Evolutionary conservation across 2,329 filamentous ascomycete species (phyloP), one percentile per base, ranked within the genome.

Genomic region (Periconia macrospinosa): DNA sequence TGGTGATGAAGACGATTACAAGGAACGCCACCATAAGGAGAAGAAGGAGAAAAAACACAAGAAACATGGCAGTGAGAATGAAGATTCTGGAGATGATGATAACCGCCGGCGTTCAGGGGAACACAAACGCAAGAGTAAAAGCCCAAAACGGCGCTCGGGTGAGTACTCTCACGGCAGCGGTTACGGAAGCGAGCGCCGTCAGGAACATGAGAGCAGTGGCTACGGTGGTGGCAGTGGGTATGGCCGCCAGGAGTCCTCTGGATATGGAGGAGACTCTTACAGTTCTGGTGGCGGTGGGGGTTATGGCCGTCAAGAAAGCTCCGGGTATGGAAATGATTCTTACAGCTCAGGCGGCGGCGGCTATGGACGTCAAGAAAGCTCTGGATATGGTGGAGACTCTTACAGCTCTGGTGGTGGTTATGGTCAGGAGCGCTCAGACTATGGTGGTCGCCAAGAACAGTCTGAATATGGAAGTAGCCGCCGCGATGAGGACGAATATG

Each of bases 41-140:
- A 76, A 76, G 61, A 72, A 75, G 59, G 71, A 74, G 65, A 72
- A 67, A 64, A 75, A 77, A 65, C 60, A 68, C 54, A 75, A 76
- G 65, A 71, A 76, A 52, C 65, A 75, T 56, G 69, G 70, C 53
- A 68, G 70, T 58, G 65, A 57, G 27, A 68, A 69, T 51, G 70
- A 68, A 41, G 66, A 66, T 52, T 69, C 65, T 56, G 64, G 53
- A 41, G 55, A 66, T 52, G 64, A 67, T 56, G 58, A 66, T 57
- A 63, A 66, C 57, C 60, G 59, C 52, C 60, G 59, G 51, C 61
- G 60, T 49, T 60, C 54, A 30, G 54, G 61, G 33, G 57, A 65
- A 19, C 49, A 55, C 47, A 57, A 54, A 50, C 57, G 63, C 42
- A 58, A 61, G 54, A 65, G 60, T 49, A 50, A 50, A 10, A 62